These are phyloP conservation scores for Neodidymelliopsis sp. DNA, from an alignment of 2,329 filamentous ascomycete genomes.

Conservation along the genomic window DNA sequence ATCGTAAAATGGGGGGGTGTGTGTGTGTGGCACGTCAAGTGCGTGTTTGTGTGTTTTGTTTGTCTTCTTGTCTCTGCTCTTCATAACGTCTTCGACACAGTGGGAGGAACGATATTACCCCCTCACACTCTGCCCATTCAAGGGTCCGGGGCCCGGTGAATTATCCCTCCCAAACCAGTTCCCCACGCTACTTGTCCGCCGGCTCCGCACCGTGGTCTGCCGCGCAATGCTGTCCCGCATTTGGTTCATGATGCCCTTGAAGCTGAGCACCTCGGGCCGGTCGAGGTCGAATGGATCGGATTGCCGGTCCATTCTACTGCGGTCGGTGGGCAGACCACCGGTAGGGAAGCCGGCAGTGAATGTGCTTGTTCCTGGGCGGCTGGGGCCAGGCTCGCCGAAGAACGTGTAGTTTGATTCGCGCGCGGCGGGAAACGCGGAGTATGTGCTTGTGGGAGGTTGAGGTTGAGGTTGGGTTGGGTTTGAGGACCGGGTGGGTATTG, in stretches of 20 bases:
- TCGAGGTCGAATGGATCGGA: conserved; percentile 53
- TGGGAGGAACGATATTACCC: no score
- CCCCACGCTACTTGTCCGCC: conserved; percentile 39
- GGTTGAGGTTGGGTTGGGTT: background rate
- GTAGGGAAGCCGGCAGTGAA: conserved; percentile 8
- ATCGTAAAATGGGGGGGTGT: background rate
- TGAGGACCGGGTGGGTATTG: conserved; percentile 2
- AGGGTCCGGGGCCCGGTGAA: conserved; percentile 26
- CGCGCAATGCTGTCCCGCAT: conserved; percentile 41
- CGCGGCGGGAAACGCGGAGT: conserved; percentile 23
- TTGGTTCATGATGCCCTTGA: conserved; percentile 39
- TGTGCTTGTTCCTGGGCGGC: conserved; percentile 33
- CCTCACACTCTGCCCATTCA: conserved; percentile 23
- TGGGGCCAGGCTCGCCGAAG: conserved; percentile 47
- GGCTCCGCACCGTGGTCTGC: conserved; percentile 32
- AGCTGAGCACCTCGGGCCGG: conserved; percentile 49
- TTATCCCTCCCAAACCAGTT: conserved; percentile 35
- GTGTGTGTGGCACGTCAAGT: conserved; percentile 11
- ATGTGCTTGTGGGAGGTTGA: conserved; percentile 11
- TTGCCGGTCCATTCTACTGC: conserved; percentile 41
- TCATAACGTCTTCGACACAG: no score
- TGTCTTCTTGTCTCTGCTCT: background rate
- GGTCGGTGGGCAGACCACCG: conserved; percentile 8
- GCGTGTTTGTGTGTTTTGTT: conserved; percentile 1
- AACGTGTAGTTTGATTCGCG: conserved; percentile 38